These are phyloP conservation scores for Xylariaceae sp. DNA, from an alignment of 2,329 filamentous ascomycete genomes.

Conservation along the genomic window DNA sequence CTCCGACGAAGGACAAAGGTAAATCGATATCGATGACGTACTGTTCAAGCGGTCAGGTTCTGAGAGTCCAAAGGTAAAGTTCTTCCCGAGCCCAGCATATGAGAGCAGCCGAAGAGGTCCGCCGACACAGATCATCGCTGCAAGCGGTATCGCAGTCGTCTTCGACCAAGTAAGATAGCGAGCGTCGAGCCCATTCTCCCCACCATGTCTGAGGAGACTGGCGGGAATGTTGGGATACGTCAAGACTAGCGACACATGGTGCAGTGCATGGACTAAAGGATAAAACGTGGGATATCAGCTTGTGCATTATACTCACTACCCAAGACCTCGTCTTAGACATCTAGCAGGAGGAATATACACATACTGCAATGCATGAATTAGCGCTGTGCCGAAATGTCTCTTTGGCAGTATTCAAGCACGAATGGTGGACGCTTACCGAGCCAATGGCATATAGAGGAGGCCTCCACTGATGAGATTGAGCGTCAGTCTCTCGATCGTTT, in stretches of 20 bases:
- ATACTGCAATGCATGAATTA: too few species aligned
- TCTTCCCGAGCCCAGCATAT: constrained; percentile 42
- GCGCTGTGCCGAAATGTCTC: too few species aligned
- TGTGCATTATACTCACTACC: too few species aligned
- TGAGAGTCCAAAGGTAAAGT: constrained; percentile 51
- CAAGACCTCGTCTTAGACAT: too few species aligned
- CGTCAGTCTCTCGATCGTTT: too few species aligned
- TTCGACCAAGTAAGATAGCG: constrained; percentile 35
- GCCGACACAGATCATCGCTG: constrained; percentile 30
- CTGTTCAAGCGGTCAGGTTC: constrained; percentile 42
- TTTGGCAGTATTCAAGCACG: too few species aligned
- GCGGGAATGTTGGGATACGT: constrained; percentile 9
- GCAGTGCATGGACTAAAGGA: background rate
- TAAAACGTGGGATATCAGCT: too few species aligned
- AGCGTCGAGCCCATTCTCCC: constrained; percentile 30
- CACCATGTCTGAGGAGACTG: constrained; percentile 26
- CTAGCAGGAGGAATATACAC: too few species aligned
- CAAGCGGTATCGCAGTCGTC: constrained; percentile 33
- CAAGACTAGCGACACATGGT: constrained; percentile 2
- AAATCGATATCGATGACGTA: background rate
- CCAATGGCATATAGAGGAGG: background rate
- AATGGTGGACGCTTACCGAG: too few species aligned
- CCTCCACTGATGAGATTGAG: background rate
- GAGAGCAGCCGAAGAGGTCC: constrained; percentile 31
- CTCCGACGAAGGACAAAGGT: too few species aligned